These are phyloP conservation scores for Glaciozyma antarctica DNA, from an alignment of 768 basidiomycete species.

Conservation along the genomic window DNA sequence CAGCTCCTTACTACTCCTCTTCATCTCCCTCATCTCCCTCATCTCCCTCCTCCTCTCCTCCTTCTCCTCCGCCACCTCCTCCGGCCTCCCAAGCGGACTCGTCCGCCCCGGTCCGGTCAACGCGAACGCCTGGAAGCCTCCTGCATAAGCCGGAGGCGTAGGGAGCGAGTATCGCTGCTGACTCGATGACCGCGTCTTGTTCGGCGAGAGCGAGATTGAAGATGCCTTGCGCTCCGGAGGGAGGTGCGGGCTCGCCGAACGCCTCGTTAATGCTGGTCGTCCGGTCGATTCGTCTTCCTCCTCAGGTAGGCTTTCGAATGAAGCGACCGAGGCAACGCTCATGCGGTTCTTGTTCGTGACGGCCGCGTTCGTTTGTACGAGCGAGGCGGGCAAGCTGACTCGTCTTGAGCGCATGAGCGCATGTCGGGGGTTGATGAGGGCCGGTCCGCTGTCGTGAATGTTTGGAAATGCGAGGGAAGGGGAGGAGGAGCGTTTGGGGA, in stretches of 20 bases:
- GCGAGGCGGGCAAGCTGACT: slow-evolving; percentile 7
- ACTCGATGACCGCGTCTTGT: background rate
- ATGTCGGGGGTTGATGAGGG: background rate
- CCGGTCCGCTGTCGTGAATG: too few species aligned
- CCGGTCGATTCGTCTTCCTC: slow-evolving; percentile 10
- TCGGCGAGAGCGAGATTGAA: background rate
- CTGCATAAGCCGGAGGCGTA: background rate
- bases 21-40: slow-evolving; percentile 25
- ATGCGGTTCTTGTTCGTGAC: background rate
- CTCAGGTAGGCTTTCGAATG: slow-evolving; percentile 30
- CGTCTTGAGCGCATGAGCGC: slow-evolving; percentile 5
- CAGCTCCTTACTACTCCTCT: slow-evolving; percentile 3
- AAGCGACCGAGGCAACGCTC: slow-evolving; percentile 21
- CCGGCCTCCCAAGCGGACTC: background rate
- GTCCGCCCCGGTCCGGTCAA: background rate
- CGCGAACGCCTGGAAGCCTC: slow-evolving; percentile 6
- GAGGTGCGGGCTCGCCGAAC: background rate
- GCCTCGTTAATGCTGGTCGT: background rate
- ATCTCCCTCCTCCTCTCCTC: slow-evolving; percentile 14
- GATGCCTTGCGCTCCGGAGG: background rate
- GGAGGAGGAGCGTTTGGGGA: too few species aligned
- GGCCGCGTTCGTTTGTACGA: slow-evolving; percentile 12
- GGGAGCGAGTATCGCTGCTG: slow-evolving; percentile 10
- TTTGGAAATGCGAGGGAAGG: background rate
- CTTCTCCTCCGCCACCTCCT: background rate